A percentile compares a stretch with the other conserved stretches of the same genome.
These are phyloP conservation scores for Fusarium solani-melongenae DNA, from an alignment of 2,329 filamentous ascomycete genomes.

Conservation along the genomic window DNA sequence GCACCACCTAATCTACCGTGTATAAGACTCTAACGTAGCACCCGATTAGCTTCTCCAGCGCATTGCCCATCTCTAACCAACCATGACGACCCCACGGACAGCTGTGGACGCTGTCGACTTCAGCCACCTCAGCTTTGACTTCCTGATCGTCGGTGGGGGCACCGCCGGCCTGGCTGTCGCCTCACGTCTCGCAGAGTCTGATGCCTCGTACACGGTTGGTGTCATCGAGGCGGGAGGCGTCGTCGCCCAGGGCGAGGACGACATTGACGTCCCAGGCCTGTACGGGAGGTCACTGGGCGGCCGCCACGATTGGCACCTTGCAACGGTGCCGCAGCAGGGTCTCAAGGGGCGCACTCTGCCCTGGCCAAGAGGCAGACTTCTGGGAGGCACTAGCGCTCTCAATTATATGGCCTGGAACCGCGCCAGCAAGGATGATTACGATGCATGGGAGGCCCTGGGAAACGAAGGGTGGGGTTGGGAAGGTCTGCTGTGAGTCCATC, in stretches of 20 bases:
- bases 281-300: slow-evolving; percentile 51
- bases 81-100: slow-evolving; percentile 14
- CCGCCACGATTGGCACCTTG: slow-evolving; percentile 55
- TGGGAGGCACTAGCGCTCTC: slow-evolving; percentile 72
- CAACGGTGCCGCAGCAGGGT: slow-evolving; percentile 52
- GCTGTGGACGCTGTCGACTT: slow-evolving; percentile 37
- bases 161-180: slow-evolving; percentile 65
- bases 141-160: slow-evolving; percentile 63
- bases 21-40: slow-evolving; percentile 12
- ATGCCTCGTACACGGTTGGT: slow-evolving; percentile 43
- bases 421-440: slow-evolving; percentile 60
- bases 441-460: slow-evolving; percentile 68
- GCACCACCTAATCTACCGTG: background rate
- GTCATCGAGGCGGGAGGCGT: slow-evolving; percentile 48
- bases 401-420: slow-evolving; percentile 68
- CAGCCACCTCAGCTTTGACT: slow-evolving; percentile 42
- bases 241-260: slow-evolving; percentile 33
- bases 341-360: slow-evolving; percentile 53
- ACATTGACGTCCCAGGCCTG: slow-evolving; percentile 54
- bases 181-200: slow-evolving; percentile 57
- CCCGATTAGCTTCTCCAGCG: background rate
- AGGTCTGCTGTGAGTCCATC: slow-evolving; percentile 45
- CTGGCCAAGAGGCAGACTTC: slow-evolving; percentile 59
- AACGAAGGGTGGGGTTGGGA: slow-evolving; percentile 70
- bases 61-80: background rate